Conservation (phyloP, 2,329 filamentous ascomycete genomes). For the Xylaria digitata region DNA sequence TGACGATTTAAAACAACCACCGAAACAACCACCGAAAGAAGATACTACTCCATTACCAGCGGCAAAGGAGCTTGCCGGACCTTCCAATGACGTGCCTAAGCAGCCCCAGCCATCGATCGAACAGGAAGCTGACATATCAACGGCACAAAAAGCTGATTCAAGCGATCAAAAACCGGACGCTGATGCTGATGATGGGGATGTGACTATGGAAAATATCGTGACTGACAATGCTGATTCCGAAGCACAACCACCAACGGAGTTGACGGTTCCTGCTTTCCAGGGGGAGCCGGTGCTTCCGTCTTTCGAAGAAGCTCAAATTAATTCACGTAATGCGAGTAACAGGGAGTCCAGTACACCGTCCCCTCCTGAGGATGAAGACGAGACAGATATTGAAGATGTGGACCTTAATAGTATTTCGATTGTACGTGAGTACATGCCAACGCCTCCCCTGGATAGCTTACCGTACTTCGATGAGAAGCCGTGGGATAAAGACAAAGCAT, state of each 20-base stretch:
- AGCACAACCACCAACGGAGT: slow-evolving; percentile 34
- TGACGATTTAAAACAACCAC: slow-evolving; percentile 21
- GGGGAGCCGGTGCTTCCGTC: slow-evolving; percentile 40
- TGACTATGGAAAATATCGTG: slow-evolving; percentile 53
- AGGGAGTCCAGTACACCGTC: slow-evolving; percentile 59
- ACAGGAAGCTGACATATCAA: slow-evolving; percentile 43
- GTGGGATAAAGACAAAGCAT: slow-evolving; percentile 62
- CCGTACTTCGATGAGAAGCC: slow-evolving; percentile 59
- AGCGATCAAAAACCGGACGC: slow-evolving; percentile 40
- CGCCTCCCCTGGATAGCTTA: slow-evolving; percentile 66
- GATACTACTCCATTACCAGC: slow-evolving; percentile 36
- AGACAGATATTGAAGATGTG: slow-evolving; percentile 66
- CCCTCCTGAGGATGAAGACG: slow-evolving; percentile 63
- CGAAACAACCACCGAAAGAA: slow-evolving; percentile 34
- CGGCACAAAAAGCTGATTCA: slow-evolving; percentile 22
- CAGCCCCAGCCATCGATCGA: slow-evolving; percentile 47
- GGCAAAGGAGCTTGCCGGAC: slow-evolving; percentile 24
- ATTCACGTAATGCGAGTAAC: slow-evolving; percentile 46
- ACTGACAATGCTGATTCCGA: slow-evolving; percentile 41
- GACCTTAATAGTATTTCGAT: slow-evolving; percentile 62
- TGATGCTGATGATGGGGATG: slow-evolving; percentile 48
- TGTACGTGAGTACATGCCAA: slow-evolving; percentile 63
- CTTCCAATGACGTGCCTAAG: slow-evolving; percentile 36
- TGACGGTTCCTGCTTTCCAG: slow-evolving; percentile 36
- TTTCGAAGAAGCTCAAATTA: slow-evolving; percentile 47